Percentiles rank a stretch among this genome's conserved stretches.
Conservation (phyloP, 1,284 basidiomycete species). For the Malassezia slooffiae region DNA sequence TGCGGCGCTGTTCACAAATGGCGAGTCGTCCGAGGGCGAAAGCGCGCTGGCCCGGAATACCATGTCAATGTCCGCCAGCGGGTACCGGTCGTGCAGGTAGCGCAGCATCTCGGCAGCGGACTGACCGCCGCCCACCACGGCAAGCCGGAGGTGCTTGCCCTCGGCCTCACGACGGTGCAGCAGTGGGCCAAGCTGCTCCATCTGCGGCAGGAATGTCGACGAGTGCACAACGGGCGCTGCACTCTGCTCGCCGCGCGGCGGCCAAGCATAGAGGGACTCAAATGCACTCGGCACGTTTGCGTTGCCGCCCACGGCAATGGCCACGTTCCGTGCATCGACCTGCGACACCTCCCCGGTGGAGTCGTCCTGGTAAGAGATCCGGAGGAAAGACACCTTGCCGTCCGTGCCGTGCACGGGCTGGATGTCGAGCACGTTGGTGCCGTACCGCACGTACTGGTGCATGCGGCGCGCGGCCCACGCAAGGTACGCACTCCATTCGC, state of each 20-base stretch:
- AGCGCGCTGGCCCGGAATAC: constrained; percentile 41
- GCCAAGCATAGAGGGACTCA: constrained; percentile 18
- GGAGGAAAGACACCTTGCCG: constrained; percentile 19
- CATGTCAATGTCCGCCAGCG: constrained; percentile 35
- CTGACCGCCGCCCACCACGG: constrained; percentile 43
- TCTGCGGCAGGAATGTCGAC: constrained; percentile 32
- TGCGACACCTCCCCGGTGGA: constrained; percentile 14
- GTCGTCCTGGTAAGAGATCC: constrained; percentile 18
- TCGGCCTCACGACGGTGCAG: constrained; percentile 18
- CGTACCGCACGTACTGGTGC: constrained; percentile 30
- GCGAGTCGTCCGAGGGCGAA: constrained; percentile 42
- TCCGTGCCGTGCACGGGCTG: constrained; percentile 23
- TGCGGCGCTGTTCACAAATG: constrained; percentile 42
- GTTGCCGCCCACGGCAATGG: constrained; percentile 35
- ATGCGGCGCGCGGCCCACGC: constrained; percentile 41
- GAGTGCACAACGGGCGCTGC: constrained; percentile 32
- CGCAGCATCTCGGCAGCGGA: constrained; percentile 39
- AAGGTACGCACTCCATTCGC: constrained; percentile 45
- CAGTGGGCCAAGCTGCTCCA: constrained; percentile 22
- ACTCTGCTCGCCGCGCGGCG: background rate
- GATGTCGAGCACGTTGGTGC: constrained; percentile 32
- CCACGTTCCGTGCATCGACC: constrained; percentile 31
- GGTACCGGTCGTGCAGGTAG: constrained; percentile 39
- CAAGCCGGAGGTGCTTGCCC: constrained; percentile 27
- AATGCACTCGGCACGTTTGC: constrained; percentile 30